A percentile compares a stretch with the other conserved stretches of the same genome.
These are phyloP conservation scores for Lathyrus tuberosus DNA, from an alignment of 306 rosid species.

Conservation along the genomic window DNA sequence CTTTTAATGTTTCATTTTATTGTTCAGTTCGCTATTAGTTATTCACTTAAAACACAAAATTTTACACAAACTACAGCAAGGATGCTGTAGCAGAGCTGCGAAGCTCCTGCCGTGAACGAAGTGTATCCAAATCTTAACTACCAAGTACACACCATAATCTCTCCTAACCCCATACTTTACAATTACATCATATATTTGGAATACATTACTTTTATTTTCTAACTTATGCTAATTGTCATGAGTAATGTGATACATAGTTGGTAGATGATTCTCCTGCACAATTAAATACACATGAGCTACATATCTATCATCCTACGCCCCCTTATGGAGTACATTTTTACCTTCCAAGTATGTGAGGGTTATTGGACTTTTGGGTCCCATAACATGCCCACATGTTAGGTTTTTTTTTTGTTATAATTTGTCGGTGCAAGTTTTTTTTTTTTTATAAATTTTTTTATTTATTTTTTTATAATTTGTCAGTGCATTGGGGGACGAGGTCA, in stretches of 20 bases:
- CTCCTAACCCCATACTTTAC: constrained; percentile 11
- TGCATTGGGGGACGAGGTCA: constrained; percentile 31
- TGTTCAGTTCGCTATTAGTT: constrained; percentile 18
- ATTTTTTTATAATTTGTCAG: constrained; percentile 28
- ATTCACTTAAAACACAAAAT: neutral
- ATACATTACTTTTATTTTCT: constrained; percentile 6
- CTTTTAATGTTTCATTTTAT: constrained; percentile 27
- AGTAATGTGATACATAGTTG: constrained; percentile 6
- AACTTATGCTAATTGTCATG: constrained; percentile 14
- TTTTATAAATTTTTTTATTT: constrained; percentile 25
- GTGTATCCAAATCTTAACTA: constrained; percentile 9
- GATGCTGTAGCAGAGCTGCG: constrained; percentile 21
- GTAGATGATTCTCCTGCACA: neutral
- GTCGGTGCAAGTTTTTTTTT: constrained; percentile 24
- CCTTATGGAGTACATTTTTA: constrained; percentile 7
- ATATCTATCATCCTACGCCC: neutral
- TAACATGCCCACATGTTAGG: constrained; percentile 12
- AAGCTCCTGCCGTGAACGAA: constrained; percentile 17
- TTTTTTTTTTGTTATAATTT: constrained; percentile 27
- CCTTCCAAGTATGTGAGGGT: neutral
- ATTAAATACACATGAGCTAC: neutral
- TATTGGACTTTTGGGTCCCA: neutral
- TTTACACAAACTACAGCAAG: constrained; percentile 7
- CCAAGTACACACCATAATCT: constrained; percentile 14
- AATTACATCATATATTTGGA: constrained; percentile 5